These are phyloP conservation scores for Zasmidium cellare DNA, from an alignment of 2,329 filamentous ascomycete genomes.

Conservation along the genomic window DNA sequence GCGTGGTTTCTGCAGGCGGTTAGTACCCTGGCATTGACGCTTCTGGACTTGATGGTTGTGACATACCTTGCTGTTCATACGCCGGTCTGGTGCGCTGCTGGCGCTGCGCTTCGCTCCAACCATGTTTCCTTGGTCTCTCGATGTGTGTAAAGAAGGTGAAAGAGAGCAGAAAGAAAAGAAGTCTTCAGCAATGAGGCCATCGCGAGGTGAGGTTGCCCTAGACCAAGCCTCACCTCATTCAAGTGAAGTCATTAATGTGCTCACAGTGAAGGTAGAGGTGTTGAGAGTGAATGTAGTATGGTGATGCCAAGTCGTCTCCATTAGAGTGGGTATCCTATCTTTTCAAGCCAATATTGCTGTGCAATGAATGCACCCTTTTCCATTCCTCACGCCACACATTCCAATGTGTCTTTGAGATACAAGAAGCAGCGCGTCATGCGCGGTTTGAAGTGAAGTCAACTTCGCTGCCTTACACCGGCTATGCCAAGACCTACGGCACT, in stretches of 20 bases:
- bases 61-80: background rate
- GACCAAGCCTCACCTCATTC: background rate
- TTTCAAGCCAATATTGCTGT: no score
- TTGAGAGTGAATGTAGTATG: slow-evolving; percentile 1
- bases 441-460: background rate
- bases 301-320: background rate
- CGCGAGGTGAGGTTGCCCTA: background rate
- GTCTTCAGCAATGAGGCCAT: background rate
- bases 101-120: background rate
- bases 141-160: background rate
- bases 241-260: background rate
- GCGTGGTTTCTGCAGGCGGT: background rate
- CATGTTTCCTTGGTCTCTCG: background rate
- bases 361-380: no score
- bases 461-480: slow-evolving; percentile 25
- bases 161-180: background rate
- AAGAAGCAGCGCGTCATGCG: no score
- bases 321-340: background rate
- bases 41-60: no score
- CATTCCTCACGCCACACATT: no score
- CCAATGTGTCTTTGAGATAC: no score
- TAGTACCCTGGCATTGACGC: background rate
- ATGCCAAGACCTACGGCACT: slow-evolving; percentile 34
- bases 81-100: background rate
- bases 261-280: background rate